Conservation (phyloP, 768 basidiomycete genomes). For the Baorangia bicolor region DNA sequence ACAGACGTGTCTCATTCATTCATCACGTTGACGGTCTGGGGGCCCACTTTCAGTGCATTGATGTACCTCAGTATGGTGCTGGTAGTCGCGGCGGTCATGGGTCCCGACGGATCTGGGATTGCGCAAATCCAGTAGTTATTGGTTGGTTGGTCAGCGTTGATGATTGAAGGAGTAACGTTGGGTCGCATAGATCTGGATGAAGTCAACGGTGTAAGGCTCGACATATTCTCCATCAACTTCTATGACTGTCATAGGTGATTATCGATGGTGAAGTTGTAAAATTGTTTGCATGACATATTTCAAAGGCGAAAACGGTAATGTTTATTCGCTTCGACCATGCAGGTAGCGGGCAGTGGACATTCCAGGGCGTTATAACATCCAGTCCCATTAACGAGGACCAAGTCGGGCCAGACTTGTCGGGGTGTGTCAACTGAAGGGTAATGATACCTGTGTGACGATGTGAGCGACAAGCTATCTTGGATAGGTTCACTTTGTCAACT, state of each 20-base stretch:
- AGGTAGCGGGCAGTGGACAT: slow-evolving; percentile 27
- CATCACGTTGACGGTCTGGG: background rate
- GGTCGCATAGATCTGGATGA: slow-evolving; percentile 35
- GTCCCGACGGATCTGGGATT: background rate
- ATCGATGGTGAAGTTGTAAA: slow-evolving; percentile 28
- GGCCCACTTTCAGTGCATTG: slow-evolving; percentile 15
- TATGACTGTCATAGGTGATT: slow-evolving; percentile 36
- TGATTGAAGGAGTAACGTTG: slow-evolving; percentile 49
- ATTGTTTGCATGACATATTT: slow-evolving; percentile 36
- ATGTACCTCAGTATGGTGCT: slow-evolving; percentile 19
- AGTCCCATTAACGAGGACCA: slow-evolving; percentile 42
- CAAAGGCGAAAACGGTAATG: slow-evolving; percentile 42
- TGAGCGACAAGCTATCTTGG: background rate
- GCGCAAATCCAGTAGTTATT: slow-evolving; percentile 40
- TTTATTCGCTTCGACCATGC: slow-evolving; percentile 32
- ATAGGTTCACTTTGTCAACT: background rate
- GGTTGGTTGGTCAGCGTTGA: slow-evolving; percentile 39
- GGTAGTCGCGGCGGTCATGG: background rate
- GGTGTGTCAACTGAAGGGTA: slow-evolving; percentile 4
- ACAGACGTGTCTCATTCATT: slow-evolving; percentile 20
- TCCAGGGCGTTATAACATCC: slow-evolving; percentile 33
- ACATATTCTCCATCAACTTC: slow-evolving; percentile 44
- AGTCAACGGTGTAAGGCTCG: slow-evolving; percentile 40
- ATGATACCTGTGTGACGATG: slow-evolving; percentile 17
- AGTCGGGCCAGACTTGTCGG: slow-evolving; percentile 24